phyloP scores from a whole-genome alignment of 2,329 filamentous ascomycete species.

The Penicillium occitanis region DNA sequence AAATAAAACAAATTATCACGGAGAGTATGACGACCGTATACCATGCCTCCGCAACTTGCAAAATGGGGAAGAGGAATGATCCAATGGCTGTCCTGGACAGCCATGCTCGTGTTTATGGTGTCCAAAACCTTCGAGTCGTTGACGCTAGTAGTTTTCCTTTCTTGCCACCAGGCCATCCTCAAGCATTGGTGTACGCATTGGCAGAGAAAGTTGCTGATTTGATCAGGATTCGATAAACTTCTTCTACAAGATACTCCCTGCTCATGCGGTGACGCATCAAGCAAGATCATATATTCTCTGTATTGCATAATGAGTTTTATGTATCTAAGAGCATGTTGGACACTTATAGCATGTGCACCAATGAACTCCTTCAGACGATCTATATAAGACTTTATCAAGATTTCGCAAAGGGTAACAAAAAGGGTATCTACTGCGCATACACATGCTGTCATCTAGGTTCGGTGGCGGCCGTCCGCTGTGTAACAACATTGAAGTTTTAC shows the following conservation, averaged over 20 bases:
- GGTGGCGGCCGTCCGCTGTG: background rate
- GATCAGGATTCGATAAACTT: background rate
- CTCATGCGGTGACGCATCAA: background rate
- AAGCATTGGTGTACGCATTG: constrained; percentile 37
- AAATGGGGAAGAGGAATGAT: constrained; percentile 37
- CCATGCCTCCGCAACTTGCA: constrained; percentile 38
- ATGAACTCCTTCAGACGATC: background rate
- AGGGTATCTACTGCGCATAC: background rate
- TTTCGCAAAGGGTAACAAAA: background rate
- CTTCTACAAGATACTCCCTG: background rate
- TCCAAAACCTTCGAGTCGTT: constrained; percentile 34
- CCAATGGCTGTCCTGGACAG: constrained; percentile 36
- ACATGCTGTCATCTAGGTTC: background rate
- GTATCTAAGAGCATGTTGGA: background rate
- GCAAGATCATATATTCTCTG: background rate
- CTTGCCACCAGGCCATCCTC: constrained; percentile 44
- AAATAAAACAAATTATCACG: constrained; percentile 43
- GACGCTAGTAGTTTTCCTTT: constrained; percentile 38
- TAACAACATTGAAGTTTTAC: background rate
- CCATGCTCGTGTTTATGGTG: constrained; percentile 32
- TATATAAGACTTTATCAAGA: background rate
- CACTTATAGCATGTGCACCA: background rate
- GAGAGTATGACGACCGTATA: constrained; percentile 35
- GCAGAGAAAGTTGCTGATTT: constrained; percentile 46
- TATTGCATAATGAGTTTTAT: background rate